These are phyloP conservation scores for Prosopis cineraria DNA, from an alignment of 306 rosid genomes.

Conservation along the genomic window DNA sequence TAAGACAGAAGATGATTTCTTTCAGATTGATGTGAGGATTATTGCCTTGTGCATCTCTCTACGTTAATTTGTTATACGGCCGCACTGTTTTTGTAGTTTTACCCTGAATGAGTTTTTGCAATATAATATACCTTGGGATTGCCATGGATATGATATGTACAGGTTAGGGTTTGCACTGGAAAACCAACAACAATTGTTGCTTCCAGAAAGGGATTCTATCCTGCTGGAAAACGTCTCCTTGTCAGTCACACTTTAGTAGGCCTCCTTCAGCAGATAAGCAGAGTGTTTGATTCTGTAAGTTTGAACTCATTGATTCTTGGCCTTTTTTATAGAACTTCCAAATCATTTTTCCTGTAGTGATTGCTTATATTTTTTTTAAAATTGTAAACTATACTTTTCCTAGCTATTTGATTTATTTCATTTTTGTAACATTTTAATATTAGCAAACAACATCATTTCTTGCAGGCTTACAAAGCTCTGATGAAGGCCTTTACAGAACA, in stretches of 20 bases:
- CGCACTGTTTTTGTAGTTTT: neutral
- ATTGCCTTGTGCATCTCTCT: neutral
- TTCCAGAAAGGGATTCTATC: conserved; percentile 86
- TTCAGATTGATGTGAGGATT: conserved; percentile 87
- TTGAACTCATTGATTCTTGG: conserved; percentile 10
- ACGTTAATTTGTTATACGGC: conserved; percentile 14
- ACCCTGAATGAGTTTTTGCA: neutral
- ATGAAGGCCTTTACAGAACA: conserved; percentile 92
- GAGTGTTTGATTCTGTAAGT: conserved; percentile 90
- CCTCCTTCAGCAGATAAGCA: conserved; percentile 89
- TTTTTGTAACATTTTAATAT: neutral
- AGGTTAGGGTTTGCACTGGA: conserved; percentile 95
- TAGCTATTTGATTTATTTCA: neutral
- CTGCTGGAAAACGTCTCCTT: conserved; percentile 85
- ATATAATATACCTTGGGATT: conserved; percentile 28
- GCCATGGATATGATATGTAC: conserved; percentile 30
- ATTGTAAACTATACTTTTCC: neutral
- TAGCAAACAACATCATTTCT: conserved; percentile 23
- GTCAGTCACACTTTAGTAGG: conserved; percentile 72
- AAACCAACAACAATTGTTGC: conserved; percentile 88
- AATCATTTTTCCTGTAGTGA: neutral
- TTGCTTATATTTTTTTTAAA: neutral
- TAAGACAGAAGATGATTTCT: conserved; percentile 82
- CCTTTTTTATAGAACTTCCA: neutral
- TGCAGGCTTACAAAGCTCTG: conserved; percentile 86